Base-by-base conservation (phyloP, 352 stramenopile species). In the Pythium oligandrum region DNA sequence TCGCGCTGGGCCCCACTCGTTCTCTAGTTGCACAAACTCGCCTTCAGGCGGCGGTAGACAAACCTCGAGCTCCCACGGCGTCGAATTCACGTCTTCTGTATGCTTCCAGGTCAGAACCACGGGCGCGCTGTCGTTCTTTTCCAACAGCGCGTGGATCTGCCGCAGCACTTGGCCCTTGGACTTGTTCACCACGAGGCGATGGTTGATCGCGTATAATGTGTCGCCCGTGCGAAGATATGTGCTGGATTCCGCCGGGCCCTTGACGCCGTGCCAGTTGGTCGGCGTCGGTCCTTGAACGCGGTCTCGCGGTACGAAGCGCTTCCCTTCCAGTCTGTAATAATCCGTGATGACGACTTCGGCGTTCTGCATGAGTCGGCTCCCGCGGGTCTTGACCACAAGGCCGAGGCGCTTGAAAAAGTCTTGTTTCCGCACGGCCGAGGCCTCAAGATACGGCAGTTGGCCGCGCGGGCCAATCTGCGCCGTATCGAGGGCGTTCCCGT, bases 101-200 rank as follows among this genome's bases (percentile, higher is more conserved):
- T 92, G 81, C 53, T 91, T 91, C 68, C 81, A 94, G 34, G 83
- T 91, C 26, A 94, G 66, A 7, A 94, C 64, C 45, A 93, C 67
- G 6, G 73, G 72, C 40, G 70, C 63, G 37, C 77, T 73, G 48
- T 88, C 78, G 55, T 71, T 82, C 58, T 91, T 94, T 53, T 86
- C 79, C 39, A 88, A 60, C 52, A 88, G 64, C 53, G 78, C 72
- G 60, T 83, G 78, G 49, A 94, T 87, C 59, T 92, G 78, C 61
- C 81, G 73, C 47, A 94, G 65, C 51, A 94, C 80, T 53, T 94
- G 83, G 10, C 81, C 77, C 61, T 82, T 86, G 45, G 79, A 88
- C 64, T 92, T 92, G 70, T 94, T 94, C 55, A 90, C 79, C 10
- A 94, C 79, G n/a, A 90, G 75, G 55, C 78, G 71, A 53, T 91